These are phyloP conservation scores for Ceratocystis ficicola DNA, from an alignment of 2,329 filamentous ascomycete genomes.

Conservation along the genomic window DNA sequence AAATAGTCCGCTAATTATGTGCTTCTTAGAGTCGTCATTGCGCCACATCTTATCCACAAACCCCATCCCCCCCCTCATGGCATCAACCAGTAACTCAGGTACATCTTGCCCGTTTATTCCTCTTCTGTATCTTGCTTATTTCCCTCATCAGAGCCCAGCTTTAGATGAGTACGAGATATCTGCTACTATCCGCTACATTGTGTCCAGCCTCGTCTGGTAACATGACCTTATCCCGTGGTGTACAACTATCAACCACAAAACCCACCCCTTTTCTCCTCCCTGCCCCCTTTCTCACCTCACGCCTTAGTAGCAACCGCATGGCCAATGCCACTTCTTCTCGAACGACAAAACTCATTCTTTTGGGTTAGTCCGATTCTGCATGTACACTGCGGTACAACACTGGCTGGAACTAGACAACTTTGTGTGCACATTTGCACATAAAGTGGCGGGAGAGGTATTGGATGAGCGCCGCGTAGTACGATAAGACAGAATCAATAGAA, in stretches of 20 bases:
- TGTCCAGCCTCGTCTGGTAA: not conserved
- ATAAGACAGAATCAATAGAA: not conserved
- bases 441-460: not conserved
- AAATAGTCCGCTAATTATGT: too few species aligned
- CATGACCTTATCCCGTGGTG: not conserved
- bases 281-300: not conserved
- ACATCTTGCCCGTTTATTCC: not conserved
- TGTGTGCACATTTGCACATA: not conserved
- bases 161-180: not conserved
- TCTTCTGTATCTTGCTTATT: not conserved
- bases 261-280: not conserved
- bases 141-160: not conserved
- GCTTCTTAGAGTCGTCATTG: too few species aligned
- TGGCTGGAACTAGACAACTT: not conserved
- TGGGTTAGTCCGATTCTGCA: slow-evolving; percentile 7
- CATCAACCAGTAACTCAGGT: not conserved
- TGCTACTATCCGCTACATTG: slow-evolving; percentile 1
- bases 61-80: not conserved
- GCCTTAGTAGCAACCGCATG: not conserved
- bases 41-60: too few species aligned
- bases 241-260: not conserved
- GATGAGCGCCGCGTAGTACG: not conserved
- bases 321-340: not conserved
- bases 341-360: not conserved
- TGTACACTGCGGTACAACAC: not conserved